phyloP scores from a whole-genome alignment of 2,329 filamentous ascomycete genomes.

The Laburnicola sp. region DNA sequence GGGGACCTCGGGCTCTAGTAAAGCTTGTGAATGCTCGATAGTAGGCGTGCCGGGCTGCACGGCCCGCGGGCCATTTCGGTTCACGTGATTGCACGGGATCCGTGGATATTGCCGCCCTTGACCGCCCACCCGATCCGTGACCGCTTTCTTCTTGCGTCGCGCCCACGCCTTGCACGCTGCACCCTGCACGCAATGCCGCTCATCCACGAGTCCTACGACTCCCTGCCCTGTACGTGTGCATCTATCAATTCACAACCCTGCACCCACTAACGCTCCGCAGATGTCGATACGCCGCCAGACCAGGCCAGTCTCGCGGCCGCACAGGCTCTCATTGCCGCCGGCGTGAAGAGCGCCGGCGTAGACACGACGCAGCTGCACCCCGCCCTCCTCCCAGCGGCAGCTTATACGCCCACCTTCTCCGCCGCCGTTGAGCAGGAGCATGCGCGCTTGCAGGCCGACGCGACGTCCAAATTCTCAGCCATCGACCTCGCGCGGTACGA shows the following conservation, averaged over 20 bases:
- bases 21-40: too few relatives aligned
- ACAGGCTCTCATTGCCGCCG: slow-evolving; percentile 68
- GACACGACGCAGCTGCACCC: slow-evolving; percentile 59
- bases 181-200: slow-evolving; percentile 59
- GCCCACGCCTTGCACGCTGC: too few relatives aligned
- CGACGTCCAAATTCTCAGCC: slow-evolving; percentile 54
- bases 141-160: too few relatives aligned
- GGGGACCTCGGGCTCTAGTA: too few relatives aligned
- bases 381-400: slow-evolving; percentile 56
- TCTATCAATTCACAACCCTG: slow-evolving; percentile 33
- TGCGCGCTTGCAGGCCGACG: slow-evolving; percentile 62
- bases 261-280: slow-evolving; percentile 56
- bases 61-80: too few relatives aligned
- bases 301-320: slow-evolving; percentile 66
- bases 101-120: too few relatives aligned
- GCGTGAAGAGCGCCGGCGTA: slow-evolving; percentile 51
- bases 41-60: too few relatives aligned
- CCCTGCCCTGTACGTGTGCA: slow-evolving; percentile 70
- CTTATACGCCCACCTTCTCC: slow-evolving; percentile 61
- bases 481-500: slow-evolving; percentile 86
- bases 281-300: slow-evolving; percentile 78
- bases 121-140: too few relatives aligned
- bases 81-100: too few relatives aligned
- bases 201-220: slow-evolving; percentile 72
- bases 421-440: slow-evolving; percentile 70